phyloP scores from a whole-genome alignment of 345 rosid genomes.

The Raphanus sativus region DNA sequence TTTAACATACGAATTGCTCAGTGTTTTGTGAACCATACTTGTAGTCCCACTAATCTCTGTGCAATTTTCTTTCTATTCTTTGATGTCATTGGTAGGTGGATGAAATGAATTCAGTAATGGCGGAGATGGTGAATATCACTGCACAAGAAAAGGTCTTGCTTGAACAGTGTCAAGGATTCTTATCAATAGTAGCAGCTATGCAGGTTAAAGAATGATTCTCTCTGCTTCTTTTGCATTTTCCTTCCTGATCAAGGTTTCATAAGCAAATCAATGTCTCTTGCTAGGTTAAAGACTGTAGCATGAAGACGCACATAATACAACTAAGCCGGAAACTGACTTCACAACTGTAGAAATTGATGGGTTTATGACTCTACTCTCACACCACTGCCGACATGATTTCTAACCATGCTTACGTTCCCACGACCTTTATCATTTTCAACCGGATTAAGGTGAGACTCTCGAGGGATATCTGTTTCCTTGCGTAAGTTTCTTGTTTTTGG shows the following conservation, averaged over 20 bases:
- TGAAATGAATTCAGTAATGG: conserved; percentile 58
- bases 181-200: conserved; percentile 63
- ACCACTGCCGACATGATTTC: conserved; percentile 37
- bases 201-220: conserved; percentile 55
- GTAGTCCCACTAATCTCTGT: background rate
- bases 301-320: conserved; percentile 85
- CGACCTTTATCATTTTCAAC: conserved; percentile 7
- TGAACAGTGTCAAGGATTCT: conserved; percentile 64
- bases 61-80: background rate
- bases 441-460: background rate
- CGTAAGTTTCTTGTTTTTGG: background rate
- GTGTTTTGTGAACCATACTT: conserved; percentile 8
- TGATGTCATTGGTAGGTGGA: conserved; percentile 55
- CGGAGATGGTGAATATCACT: conserved; percentile 63
- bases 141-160: conserved; percentile 69
- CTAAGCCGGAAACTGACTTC: conserved; percentile 62
- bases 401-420: conserved; percentile 32
- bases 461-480: conserved; percentile 1
- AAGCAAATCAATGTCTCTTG: conserved; percentile 9
- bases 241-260: conserved; percentile 1
- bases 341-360: conserved; percentile 60
- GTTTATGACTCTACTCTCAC: conserved; percentile 56
- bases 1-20: background rate
- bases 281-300: conserved; percentile 81
- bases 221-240: conserved; percentile 5